Conservation (phyloP, 2,329 filamentous ascomycete genomes). For the Magnaporthales sp. region DNA sequence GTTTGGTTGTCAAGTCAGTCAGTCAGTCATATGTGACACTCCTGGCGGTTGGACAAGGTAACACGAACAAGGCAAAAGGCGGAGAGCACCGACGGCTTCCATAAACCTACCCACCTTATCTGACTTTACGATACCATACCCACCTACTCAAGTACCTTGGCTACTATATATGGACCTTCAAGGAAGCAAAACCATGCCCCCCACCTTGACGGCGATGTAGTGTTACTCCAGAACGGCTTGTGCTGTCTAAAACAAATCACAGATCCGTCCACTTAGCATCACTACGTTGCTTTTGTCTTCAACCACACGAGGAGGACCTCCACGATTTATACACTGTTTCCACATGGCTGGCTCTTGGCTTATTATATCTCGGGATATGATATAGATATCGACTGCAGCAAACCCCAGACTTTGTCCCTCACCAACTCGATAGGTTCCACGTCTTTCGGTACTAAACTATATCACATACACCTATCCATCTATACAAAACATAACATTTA, state of each 20-base stretch:
- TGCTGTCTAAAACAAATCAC: neutral
- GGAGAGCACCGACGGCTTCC: neutral
- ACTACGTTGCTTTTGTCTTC: neutral
- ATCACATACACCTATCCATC: neutral
- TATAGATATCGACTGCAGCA: neutral
- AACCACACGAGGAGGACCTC: neutral
- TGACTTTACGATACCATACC: too few relatives aligned
- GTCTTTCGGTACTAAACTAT: too few relatives aligned
- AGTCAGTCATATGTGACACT: neutral
- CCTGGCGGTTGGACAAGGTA: neutral
- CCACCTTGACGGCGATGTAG: slow-evolving; percentile 1
- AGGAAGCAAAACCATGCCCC: neutral
- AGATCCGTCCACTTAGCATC: neutral
- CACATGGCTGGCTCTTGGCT: neutral
- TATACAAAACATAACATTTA: neutral
- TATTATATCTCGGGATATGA: neutral
- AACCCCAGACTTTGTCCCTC: neutral
- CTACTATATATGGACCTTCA: neutral
- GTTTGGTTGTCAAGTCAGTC: too few relatives aligned
- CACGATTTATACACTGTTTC: too few relatives aligned
- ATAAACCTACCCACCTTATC: too few relatives aligned
- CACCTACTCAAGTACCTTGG: neutral
- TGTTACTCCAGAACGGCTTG: slow-evolving; percentile 4
- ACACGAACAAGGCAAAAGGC: neutral
- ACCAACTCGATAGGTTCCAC: too few relatives aligned